phyloP scores from a whole-genome alignment of 169 alveolate genomes.

The Eimeria necatrix region DNA sequence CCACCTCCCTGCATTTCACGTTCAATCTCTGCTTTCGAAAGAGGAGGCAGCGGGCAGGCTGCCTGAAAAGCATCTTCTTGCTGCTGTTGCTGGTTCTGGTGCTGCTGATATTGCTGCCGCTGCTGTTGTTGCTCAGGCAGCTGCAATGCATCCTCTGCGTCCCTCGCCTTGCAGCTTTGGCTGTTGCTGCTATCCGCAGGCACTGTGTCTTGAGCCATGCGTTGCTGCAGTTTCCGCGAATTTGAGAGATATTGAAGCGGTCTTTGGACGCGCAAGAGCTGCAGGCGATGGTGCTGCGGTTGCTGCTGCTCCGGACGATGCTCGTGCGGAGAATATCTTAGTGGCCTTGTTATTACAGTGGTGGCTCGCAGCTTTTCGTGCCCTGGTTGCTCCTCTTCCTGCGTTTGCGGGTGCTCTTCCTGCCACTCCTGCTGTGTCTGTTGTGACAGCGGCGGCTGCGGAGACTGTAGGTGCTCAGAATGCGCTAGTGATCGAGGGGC shows the following conservation, averaged over 20 bases:
- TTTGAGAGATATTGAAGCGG: too few relatives aligned
- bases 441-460: too few relatives aligned
- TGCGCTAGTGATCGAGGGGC: background rate
- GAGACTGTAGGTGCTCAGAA: background rate
- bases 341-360: background rate
- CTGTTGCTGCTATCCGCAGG: conserved; percentile 13
- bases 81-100: background rate
- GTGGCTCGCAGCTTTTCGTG: background rate
- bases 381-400: background rate
- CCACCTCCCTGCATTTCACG: background rate
- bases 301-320: background rate
- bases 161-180: background rate
- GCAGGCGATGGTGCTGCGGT: background rate
- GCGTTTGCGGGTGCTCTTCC: background rate
- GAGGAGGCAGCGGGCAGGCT: background rate
- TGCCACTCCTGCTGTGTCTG: background rate
- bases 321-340: too few relatives aligned
- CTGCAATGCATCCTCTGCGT: too few relatives aligned
- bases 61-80: background rate
- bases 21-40: background rate
- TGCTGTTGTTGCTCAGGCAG: background rate
- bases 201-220: background rate
- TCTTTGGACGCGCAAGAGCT: background rate
- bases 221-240: background rate
- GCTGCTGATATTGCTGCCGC: background rate